Evolutionary conservation across 805 yeast species (phyloP).

Genomic region (Wickerhamomyces xylosicus): DNA sequence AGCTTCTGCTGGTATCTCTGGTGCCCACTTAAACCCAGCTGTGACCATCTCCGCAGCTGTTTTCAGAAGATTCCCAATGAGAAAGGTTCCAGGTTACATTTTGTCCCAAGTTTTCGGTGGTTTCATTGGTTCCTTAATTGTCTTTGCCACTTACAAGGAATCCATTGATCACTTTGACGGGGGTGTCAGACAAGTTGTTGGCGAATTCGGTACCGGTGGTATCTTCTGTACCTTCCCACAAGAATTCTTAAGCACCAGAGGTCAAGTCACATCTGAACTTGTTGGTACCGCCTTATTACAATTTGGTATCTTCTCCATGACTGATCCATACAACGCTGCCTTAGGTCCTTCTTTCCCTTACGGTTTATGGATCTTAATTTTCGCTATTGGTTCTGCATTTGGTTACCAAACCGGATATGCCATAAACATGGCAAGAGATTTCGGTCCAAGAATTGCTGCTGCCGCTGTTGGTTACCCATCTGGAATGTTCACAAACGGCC

Average conservation of each 20-base stretch:
- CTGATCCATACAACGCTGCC: slow-evolving; percentile 39
- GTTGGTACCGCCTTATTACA: slow-evolving; percentile 34
- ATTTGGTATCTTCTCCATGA: slow-evolving; percentile 37
- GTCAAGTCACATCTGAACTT: slow-evolving; percentile 39
- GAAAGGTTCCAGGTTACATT: slow-evolving; percentile 34
- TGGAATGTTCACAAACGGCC: slow-evolving; percentile 27
- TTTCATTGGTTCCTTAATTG: slow-evolving; percentile 33
- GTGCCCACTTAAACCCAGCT: slow-evolving; percentile 50
- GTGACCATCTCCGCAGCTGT: slow-evolving; percentile 36
- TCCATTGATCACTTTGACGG: slow-evolving; percentile 29
- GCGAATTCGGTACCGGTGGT: slow-evolving; percentile 27
- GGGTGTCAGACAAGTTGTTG: slow-evolving; percentile 16
- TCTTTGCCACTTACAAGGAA: slow-evolving; percentile 33
- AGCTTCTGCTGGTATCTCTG: slow-evolving; percentile 44
- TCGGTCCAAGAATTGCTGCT: slow-evolving; percentile 42
- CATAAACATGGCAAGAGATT: slow-evolving; percentile 43
- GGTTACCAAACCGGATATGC: slow-evolving; percentile 48
- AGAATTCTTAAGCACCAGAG: slow-evolving; percentile 27
- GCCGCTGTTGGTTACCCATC: slow-evolving; percentile 36
- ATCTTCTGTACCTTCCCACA: slow-evolving; percentile 38
- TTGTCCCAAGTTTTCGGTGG: slow-evolving; percentile 40
- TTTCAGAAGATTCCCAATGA: slow-evolving; percentile 42
- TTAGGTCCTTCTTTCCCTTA: slow-evolving; percentile 37
- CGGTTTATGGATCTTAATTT: slow-evolving; percentile 33
- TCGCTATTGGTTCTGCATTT: slow-evolving; percentile 34